Evolutionary conservation across 192 early-diverging fungal genomes (phyloP).

Genomic region (Chytriomyces confervae): DNA sequence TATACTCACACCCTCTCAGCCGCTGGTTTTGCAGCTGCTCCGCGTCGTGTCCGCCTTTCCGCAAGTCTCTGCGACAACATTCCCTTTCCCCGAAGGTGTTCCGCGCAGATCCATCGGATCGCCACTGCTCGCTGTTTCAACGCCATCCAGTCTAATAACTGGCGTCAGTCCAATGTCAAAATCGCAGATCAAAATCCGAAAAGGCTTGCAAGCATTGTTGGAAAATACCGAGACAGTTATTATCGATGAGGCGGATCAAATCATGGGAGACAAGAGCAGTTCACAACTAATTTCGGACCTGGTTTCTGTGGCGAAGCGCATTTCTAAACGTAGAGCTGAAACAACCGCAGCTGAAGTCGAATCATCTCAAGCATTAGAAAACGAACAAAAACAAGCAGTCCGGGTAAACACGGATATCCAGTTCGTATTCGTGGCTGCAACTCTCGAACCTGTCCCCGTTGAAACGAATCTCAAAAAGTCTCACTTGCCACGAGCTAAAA

Average conservation of each 20-base stretch:
- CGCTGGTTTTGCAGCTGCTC: slow-evolving; percentile 9
- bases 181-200: slow-evolving; percentile 64
- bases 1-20: slow-evolving; percentile 2
- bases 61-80: background rate
- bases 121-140: background rate
- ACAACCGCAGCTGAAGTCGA: background rate
- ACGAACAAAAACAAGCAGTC: background rate
- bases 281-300: slow-evolving; percentile 18
- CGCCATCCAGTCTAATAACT: slow-evolving; percentile 1
- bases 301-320: slow-evolving; percentile 12
- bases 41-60: background rate
- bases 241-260: slow-evolving; percentile 44
- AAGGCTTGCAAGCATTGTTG: slow-evolving; percentile 51
- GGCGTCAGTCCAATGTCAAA: background rate
- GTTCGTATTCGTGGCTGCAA: slow-evolving; percentile 47
- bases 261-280: slow-evolving; percentile 14
- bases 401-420: slow-evolving; percentile 22
- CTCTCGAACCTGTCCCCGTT: slow-evolving; percentile 29
- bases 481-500: slow-evolving; percentile 23
- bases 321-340: background rate
- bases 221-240: slow-evolving; percentile 30
- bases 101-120: background rate
- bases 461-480: background rate
- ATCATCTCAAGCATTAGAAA: no score
- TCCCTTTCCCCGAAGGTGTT: slow-evolving; percentile 24